Base-by-base conservation (phyloP, 2,329 filamentous ascomycete species). In the Hawksworthiomyces lignivorus region DNA sequence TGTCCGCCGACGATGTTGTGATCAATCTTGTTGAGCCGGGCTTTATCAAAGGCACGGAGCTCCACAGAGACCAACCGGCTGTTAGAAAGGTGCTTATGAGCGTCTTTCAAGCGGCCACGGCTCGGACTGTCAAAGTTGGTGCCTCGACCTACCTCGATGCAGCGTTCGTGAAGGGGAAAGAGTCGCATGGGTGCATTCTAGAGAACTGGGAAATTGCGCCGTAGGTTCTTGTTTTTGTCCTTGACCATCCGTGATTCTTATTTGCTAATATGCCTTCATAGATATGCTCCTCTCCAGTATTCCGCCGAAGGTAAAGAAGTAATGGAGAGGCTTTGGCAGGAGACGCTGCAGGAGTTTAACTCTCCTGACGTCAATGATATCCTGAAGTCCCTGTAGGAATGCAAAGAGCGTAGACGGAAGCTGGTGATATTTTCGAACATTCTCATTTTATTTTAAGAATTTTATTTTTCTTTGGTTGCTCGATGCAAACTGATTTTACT, bases 11-110 rank as follows among this genome's bases (percentile, higher is more conserved):
- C 2, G 61, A 69, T 27, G 62, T 70, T 0, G 46, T 67, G 7
- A 54, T 74, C 30, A 74, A 72, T 39, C 45, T 70, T 2, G 67
- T 64, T 1, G 68, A 70, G 17, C 71, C 71, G 1, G 70, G 66
- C 0, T 56, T 62, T 33, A 56, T 62, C 7, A 62, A 57, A 27
- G 68, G 65, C 3, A 74, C 72, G 0, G 50, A 19, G 52, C 56
- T 49, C 21, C 41, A 33, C 7, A 38, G 36, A 10, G 48, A 49
- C 5, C 26, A 10, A 24, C 19, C 36, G 1, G 15, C 18, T 8
- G 30, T 8, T 4, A 20, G 21, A n/a, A 36, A 39, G 31, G n/a
- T 26, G 4, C 15, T 31, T 14, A 29, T 32, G 31, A 24, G 24
- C 10, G 1, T 43, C 8, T 28, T 45, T 18, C 36, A 39, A 22